Evolutionary conservation across 2,329 filamentous ascomycete species (phyloP).

Genomic region (Fusarium lateritium): DNA sequence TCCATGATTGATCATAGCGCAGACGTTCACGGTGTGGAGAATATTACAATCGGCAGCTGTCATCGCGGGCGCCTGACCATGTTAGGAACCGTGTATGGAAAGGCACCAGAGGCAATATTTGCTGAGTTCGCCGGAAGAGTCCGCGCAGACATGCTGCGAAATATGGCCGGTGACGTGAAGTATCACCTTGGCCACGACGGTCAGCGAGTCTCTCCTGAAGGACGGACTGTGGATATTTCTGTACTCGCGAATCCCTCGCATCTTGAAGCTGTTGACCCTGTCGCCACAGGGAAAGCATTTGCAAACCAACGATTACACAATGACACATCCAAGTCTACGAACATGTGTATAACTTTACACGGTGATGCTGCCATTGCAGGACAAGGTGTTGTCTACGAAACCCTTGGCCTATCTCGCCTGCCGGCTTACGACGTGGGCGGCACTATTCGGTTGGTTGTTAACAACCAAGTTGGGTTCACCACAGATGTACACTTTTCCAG

Average conservation of each 20-base stretch:
- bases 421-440: slow-evolving; percentile 96
- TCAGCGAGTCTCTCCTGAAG: slow-evolving; percentile 94
- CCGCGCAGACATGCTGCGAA: slow-evolving; percentile 82
- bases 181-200: slow-evolving; percentile 99
- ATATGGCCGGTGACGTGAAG: slow-evolving; percentile 90
- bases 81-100: slow-evolving; percentile 96
- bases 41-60: slow-evolving; percentile 99
- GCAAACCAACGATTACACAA: slow-evolving; percentile 98
- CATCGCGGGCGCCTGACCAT: slow-evolving; percentile 98
- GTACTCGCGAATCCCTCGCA: slow-evolving; percentile 98
- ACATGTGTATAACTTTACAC: slow-evolving; percentile 95
- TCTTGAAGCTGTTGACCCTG: slow-evolving; percentile 96
- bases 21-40: slow-evolving; percentile 92
- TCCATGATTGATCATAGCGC: slow-evolving; percentile 97
- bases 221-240: slow-evolving; percentile 96
- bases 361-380: slow-evolving; percentile 97
- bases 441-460: slow-evolving; percentile 95
- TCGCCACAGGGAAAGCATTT: slow-evolving; percentile 95
- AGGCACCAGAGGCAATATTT: slow-evolving; percentile 99
- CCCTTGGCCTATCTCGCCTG: slow-evolving; percentile 94
- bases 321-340: slow-evolving; percentile 83
- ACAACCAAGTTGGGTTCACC: slow-evolving; percentile 99
- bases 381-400: slow-evolving; percentile 98
- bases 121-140: slow-evolving; percentile 93
- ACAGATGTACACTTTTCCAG: slow-evolving; percentile 96